Conservation (phyloP, 805 yeast genomes). For the Yamadazyma sp. region DNA sequence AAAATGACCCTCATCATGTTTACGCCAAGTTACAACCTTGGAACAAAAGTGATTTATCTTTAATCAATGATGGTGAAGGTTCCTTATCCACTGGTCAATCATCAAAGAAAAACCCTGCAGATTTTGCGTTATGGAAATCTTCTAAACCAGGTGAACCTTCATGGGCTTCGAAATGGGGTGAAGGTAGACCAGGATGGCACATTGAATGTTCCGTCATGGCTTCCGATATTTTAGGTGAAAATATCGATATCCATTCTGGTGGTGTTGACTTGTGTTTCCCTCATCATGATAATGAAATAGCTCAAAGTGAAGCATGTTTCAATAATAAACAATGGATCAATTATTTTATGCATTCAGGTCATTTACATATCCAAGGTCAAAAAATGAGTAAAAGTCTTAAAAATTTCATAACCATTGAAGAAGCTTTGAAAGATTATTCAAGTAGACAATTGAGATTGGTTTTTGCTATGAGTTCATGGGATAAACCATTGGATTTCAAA, state of each 20-base stretch:
- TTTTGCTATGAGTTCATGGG: conserved; percentile 92
- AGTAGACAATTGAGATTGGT: conserved; percentile 86
- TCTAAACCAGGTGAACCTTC: conserved; percentile 97
- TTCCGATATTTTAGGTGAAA: conserved; percentile 74
- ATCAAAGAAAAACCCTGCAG: conserved; percentile 72
- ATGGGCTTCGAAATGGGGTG: conserved; percentile 96
- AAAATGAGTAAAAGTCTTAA: conserved; percentile 95
- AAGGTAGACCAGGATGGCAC: conserved; percentile 99
- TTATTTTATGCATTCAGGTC: conserved; percentile 96
- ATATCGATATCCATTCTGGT: conserved; percentile 93
- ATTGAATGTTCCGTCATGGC: conserved; percentile 99
- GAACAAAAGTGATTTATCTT: conserved; percentile 85
- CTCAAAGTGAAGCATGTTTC: conserved; percentile 92
- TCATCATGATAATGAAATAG: conserved; percentile 97
- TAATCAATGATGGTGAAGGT: conserved; percentile 95
- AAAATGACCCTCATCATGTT: conserved; percentile 63
- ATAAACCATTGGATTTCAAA: conserved; percentile 87
- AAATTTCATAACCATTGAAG: conserved; percentile 91
- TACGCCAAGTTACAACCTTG: conserved; percentile 98
- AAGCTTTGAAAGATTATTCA: conserved; percentile 69
- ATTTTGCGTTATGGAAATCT: conserved; percentile 95
- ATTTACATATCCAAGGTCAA: conserved; percentile 96
- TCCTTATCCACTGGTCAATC: conserved; percentile 54
- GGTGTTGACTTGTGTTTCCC: conserved; percentile 98
- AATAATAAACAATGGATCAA: conserved; percentile 94